A percentile compares a stretch with the other conserved stretches of the same genome.
Conservation (phyloP, 2,329 filamentous ascomycete genomes). For the Furcasterigmium furcatum region DNA sequence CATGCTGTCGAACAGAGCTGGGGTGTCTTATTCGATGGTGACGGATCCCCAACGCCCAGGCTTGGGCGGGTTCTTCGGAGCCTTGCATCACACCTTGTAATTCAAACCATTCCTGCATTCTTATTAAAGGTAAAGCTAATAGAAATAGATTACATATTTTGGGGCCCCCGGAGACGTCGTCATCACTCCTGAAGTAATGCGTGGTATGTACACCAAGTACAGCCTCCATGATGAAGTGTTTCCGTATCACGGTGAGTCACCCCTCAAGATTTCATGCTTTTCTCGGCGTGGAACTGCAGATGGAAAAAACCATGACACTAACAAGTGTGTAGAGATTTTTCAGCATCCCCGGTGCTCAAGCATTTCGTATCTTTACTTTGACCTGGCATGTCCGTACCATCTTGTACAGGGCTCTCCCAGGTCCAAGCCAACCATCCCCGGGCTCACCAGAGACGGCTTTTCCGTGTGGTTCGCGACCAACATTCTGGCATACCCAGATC, state of each 20-base stretch:
- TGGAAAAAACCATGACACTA: too few species aligned
- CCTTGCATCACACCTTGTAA: constrained; percentile 70
- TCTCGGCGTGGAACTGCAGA: too few species aligned
- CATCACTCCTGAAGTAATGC: constrained; percentile 72
- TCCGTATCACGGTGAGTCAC: constrained; percentile 60
- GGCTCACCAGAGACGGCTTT: constrained; percentile 66
- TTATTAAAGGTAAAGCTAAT: background rate
- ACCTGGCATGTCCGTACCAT: constrained; percentile 58
- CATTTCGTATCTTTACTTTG: constrained; percentile 50
- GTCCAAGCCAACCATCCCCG: constrained; percentile 57
- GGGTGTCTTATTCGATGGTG: constrained; percentile 69
- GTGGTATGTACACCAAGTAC: constrained; percentile 68
- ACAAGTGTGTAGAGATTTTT: background rate
- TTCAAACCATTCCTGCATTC: constrained; percentile 16
- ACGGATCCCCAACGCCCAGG: constrained; percentile 64
- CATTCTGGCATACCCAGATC: constrained; percentile 72
- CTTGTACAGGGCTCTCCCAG: constrained; percentile 54
- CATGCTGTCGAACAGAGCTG: constrained; percentile 60
- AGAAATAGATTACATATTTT: constrained; percentile 24
- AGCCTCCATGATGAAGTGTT: constrained; percentile 62
- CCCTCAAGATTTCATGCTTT: background rate
- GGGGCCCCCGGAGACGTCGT: constrained; percentile 44
- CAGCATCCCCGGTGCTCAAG: background rate
- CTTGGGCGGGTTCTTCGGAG: constrained; percentile 70
- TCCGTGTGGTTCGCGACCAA: constrained; percentile 68